These are phyloP conservation scores for Tolypocladium cylindrosporum DNA, from an alignment of 2,329 filamentous ascomycete genomes.

Conservation along the genomic window DNA sequence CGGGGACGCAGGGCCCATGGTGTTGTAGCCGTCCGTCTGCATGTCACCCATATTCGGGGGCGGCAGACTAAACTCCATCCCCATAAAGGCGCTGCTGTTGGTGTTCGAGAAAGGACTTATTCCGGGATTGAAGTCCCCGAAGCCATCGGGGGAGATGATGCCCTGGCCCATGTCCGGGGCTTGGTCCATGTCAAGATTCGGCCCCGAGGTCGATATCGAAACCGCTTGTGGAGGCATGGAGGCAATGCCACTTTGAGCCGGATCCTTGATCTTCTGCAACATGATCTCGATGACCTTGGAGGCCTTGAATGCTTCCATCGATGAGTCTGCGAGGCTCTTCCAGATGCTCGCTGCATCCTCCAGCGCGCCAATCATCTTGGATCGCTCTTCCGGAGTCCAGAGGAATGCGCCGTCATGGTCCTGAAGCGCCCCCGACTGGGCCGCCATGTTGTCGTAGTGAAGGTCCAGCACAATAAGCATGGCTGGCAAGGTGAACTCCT, in stretches of 20 bases:
- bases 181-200: constrained; percentile 29
- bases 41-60: constrained; percentile 19
- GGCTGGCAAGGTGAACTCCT: constrained; percentile 77
- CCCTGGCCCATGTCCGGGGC: constrained; percentile 15
- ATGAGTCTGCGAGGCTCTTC: constrained; percentile 65
- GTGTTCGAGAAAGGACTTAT: constrained; percentile 23
- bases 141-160: constrained; percentile 13
- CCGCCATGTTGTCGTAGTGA: constrained; percentile 52
- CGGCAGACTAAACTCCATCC: constrained; percentile 32
- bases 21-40: constrained; percentile 18
- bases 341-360: constrained; percentile 70
- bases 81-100: constrained; percentile 29
- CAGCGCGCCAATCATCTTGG: constrained; percentile 67
- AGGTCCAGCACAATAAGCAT: constrained; percentile 80
- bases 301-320: constrained; percentile 86
- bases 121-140: constrained; percentile 15
- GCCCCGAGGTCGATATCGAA: constrained; percentile 18
- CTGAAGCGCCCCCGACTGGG: constrained; percentile 26
- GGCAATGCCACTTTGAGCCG: constrained; percentile 5
- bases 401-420: constrained; percentile 37
- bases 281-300: constrained; percentile 73
- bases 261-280: constrained; percentile 59
- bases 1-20: constrained; percentile 26
- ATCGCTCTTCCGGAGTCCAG: constrained; percentile 50
- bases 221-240: constrained; percentile 9